Conservation (phyloP, 805 yeast genomes). For the Ogataea sp. region DNA sequence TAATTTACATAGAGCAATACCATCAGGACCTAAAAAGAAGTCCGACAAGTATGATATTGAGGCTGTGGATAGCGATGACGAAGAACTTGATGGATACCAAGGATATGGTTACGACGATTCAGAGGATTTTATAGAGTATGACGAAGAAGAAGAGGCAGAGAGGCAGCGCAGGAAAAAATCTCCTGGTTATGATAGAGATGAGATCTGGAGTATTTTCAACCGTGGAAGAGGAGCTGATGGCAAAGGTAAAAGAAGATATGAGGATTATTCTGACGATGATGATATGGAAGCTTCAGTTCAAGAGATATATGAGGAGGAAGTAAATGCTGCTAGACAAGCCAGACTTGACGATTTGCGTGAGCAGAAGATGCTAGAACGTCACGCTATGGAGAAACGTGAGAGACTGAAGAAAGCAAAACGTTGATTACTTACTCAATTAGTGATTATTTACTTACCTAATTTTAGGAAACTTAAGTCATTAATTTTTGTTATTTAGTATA, state of each 20-base stretch:
- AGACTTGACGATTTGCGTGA: slow-evolving; percentile 70
- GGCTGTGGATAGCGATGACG: slow-evolving; percentile 29
- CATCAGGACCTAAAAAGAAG: neutral
- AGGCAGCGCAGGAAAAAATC: too few species aligned
- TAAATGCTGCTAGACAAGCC: slow-evolving; percentile 57
- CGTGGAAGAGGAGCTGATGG: slow-evolving; percentile 37
- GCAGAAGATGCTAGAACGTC: slow-evolving; percentile 46
- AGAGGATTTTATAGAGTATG: slow-evolving; percentile 54
- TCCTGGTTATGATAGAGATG: slow-evolving; percentile 72
- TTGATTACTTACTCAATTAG: too few species aligned
- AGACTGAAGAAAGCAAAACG: slow-evolving; percentile 16
- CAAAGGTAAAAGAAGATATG: slow-evolving; percentile 30
- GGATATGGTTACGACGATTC: slow-evolving; percentile 36
- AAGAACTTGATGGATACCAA: slow-evolving; percentile 20
- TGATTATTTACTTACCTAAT: too few species aligned
- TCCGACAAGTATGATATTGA: slow-evolving; percentile 21
- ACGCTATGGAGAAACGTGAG: slow-evolving; percentile 36
- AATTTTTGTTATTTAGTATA: neutral
- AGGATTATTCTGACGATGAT: slow-evolving; percentile 43
- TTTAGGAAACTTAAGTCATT: too few species aligned
- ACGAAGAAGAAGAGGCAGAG: slow-evolving; percentile 31
- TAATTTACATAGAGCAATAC: neutral
- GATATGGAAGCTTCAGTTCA: slow-evolving; percentile 96
- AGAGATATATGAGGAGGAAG: slow-evolving; percentile 81
- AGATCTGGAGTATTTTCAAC: slow-evolving; percentile 83